Percentiles rank a stretch among this genome's conserved stretches.
phyloP scores from a whole-genome alignment of 495 filamentous ascomycete species.

The Aspergillus saccharolyticus region DNA sequence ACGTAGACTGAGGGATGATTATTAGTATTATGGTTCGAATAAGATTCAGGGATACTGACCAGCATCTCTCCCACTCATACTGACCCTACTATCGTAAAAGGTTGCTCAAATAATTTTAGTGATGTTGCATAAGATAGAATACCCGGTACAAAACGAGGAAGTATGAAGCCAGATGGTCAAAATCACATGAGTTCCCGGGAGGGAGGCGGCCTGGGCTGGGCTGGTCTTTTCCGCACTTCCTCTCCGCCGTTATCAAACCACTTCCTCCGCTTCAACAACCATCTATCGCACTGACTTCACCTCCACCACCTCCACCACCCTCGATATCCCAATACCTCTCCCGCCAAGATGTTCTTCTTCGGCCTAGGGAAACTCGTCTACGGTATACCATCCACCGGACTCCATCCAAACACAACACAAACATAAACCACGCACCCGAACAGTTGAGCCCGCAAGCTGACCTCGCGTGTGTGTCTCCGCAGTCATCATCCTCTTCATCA shows the following conservation, averaged over 20 bases:
- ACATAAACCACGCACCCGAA: too few relatives aligned
- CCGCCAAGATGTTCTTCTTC: constrained; percentile 59
- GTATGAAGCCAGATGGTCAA: background rate
- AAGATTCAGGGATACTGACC: constrained; percentile 3
- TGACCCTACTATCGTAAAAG: background rate
- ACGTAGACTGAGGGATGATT: constrained; percentile 8
- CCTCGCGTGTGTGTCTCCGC: constrained; percentile 1
- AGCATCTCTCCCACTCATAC: constrained; percentile 16
- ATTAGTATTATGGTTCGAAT: background rate
- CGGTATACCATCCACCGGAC: constrained; percentile 37
- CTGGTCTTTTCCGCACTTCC: background rate
- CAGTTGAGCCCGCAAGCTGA: too few relatives aligned
- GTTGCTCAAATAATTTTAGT: background rate
- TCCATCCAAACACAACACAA: background rate
- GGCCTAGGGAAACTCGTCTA: constrained; percentile 69
- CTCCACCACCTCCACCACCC: constrained; percentile 15
- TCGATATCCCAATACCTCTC: constrained; percentile 5
- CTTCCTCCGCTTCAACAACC: background rate
- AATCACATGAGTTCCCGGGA: background rate
- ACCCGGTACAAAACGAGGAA: background rate
- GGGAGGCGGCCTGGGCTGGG: too few relatives aligned
- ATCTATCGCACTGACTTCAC: background rate
- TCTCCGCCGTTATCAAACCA: background rate
- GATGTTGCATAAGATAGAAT: background rate
- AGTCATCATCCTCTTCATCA: constrained; percentile 84